Evolutionary conservation across 345 rosid species (phyloP).

Genomic region (Eucalyptus sp.): DNA sequence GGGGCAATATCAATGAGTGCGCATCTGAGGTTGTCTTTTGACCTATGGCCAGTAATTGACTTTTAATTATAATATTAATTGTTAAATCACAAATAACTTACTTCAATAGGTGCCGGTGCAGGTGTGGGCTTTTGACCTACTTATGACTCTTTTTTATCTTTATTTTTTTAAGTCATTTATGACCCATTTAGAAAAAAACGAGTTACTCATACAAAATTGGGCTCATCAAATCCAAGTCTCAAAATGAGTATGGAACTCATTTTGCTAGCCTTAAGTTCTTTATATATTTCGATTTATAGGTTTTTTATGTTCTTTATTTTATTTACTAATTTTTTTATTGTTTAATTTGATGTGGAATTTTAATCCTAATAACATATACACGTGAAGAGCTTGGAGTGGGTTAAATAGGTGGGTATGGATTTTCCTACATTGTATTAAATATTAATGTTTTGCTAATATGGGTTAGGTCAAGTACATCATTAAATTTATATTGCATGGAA

Average conservation of each 20-base stretch:
- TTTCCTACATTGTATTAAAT: too few relatives aligned
- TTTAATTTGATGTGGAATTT: not conserved
- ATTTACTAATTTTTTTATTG: accelerated
- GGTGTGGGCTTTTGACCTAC: not conserved
- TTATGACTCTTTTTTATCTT: not conserved
- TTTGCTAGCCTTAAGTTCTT: not conserved
- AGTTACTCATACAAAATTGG: not conserved
- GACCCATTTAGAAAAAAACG: not conserved
- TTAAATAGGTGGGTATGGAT: not conserved
- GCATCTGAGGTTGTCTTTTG: not conserved
- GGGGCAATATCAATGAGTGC: not conserved
- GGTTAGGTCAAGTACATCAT: not conserved
- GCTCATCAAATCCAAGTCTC: not conserved
- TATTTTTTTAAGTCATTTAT: too few relatives aligned
- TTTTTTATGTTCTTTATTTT: not conserved
- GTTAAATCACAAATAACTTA: not conserved
- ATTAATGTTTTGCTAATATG: too few relatives aligned
- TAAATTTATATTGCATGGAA: too few relatives aligned
- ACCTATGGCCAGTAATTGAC: not conserved
- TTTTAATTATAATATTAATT: too few relatives aligned
- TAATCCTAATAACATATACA: not conserved
- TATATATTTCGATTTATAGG: not conserved
- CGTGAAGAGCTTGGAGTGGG: not conserved
- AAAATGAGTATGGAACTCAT: too few relatives aligned
- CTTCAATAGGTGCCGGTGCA: not conserved